Conservation (phyloP, 1,284 basidiomycete species). For the Thecaphora frezii region DNA sequence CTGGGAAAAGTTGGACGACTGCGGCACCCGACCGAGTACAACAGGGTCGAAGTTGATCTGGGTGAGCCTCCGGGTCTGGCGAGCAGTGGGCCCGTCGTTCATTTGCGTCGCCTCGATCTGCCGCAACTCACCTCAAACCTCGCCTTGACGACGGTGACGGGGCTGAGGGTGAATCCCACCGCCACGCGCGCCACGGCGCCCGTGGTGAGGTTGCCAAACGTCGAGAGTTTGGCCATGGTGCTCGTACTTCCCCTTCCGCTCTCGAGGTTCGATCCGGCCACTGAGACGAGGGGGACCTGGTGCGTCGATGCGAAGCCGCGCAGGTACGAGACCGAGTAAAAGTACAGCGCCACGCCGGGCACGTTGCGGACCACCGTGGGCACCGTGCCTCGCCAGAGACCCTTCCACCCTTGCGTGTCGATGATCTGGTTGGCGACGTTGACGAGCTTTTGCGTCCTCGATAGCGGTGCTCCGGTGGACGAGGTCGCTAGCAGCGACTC, state of each 20-base stretch:
- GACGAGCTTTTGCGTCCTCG: slow-evolving; percentile 30
- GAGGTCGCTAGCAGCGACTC: not conserved
- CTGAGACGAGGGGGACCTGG: slow-evolving; percentile 48
- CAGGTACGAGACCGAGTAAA: slow-evolving; percentile 54
- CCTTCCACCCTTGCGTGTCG: slow-evolving; percentile 38
- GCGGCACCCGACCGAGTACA: too few relatives aligned
- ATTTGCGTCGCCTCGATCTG: too few relatives aligned
- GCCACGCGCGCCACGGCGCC: slow-evolving; percentile 81
- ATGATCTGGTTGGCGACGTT: slow-evolving; percentile 30
- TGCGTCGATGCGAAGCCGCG: slow-evolving; percentile 34
- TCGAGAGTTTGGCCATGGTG: slow-evolving; percentile 66
- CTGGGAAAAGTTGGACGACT: slow-evolving; percentile 48
- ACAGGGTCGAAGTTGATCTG: too few relatives aligned
- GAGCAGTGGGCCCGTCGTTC: not conserved
- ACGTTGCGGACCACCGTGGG: slow-evolving; percentile 56
- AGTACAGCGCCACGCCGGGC: slow-evolving; percentile 57
- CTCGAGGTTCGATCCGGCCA: slow-evolving; percentile 9
- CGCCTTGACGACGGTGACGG: slow-evolving; percentile 91
- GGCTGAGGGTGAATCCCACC: slow-evolving; percentile 87
- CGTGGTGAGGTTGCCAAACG: slow-evolving; percentile 81
- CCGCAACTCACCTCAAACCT: slow-evolving; percentile 75
- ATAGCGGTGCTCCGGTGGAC: slow-evolving; percentile 10
- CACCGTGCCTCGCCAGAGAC: slow-evolving; percentile 55
- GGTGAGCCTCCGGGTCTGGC: too few relatives aligned
- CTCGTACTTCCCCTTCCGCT: slow-evolving; percentile 4